Percentiles rank a stretch among this genome's conserved stretches.
phyloP scores from a whole-genome alignment of 495 filamentous ascomycete species.

The Lasiosphaeria hispida region DNA sequence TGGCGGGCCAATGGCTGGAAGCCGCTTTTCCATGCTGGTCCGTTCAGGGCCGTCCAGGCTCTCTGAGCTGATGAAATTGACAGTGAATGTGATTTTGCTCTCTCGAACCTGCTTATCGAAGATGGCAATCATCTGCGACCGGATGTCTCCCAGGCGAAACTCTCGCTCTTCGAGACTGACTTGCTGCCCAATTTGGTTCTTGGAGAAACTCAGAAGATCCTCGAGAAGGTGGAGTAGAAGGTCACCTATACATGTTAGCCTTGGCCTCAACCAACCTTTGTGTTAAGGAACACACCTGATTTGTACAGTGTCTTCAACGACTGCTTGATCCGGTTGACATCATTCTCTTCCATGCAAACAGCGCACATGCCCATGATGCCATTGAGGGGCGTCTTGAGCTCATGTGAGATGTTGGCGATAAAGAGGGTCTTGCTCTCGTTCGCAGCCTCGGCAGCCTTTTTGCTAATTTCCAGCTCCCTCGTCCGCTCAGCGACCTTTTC shows the following conservation, averaged over 20 bases:
- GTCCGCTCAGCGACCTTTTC: slow-evolving; percentile 82
- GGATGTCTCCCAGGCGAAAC: slow-evolving; percentile 76
- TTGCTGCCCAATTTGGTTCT: slow-evolving; percentile 84
- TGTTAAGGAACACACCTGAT: slow-evolving; percentile 47
- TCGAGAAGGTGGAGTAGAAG: slow-evolving; percentile 83
- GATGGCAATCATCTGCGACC: slow-evolving; percentile 74
- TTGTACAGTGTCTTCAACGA: slow-evolving; percentile 84
- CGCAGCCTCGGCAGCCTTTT: slow-evolving; percentile 85
- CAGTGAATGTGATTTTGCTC: slow-evolving; percentile 65
- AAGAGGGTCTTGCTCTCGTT: slow-evolving; percentile 95
- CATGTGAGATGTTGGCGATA: slow-evolving; percentile 94
- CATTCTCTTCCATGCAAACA: slow-evolving; percentile 86
- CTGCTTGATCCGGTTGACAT: slow-evolving; percentile 69
- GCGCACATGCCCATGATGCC: slow-evolving; percentile 92
- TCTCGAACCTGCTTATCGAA: slow-evolving; percentile 88
- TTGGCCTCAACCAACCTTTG: not conserved
- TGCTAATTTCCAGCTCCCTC: slow-evolving; percentile 78
- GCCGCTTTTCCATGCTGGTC: slow-evolving; percentile 36
- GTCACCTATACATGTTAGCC: slow-evolving; percentile 49
- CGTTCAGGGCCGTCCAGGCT: slow-evolving; percentile 33
- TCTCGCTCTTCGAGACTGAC: slow-evolving; percentile 79
- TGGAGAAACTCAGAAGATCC: slow-evolving; percentile 86
- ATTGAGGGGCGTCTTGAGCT: slow-evolving; percentile 88
- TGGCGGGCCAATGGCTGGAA: slow-evolving; percentile 53
- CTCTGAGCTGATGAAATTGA: slow-evolving; percentile 62